Evolutionary conservation across 306 rosid genomes (phyloP).

Genomic region (Prunus dulcis): DNA sequence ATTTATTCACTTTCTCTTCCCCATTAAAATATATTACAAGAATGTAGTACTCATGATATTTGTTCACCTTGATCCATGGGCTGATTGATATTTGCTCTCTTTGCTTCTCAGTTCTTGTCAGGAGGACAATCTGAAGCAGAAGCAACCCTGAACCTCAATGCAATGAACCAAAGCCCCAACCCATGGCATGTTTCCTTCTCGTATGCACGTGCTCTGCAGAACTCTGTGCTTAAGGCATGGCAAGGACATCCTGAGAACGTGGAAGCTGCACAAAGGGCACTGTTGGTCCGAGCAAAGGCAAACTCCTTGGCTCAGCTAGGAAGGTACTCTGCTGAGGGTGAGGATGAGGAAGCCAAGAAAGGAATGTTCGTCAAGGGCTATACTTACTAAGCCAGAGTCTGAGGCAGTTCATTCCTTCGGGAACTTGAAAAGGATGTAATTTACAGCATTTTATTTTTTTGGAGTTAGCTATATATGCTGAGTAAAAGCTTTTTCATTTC

Average conservation of each 20-base stretch:
- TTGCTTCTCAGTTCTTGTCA: slow-evolving; percentile 69
- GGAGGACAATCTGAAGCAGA: slow-evolving; percentile 98
- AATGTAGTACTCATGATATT: background rate
- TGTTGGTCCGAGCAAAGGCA: slow-evolving; percentile 91
- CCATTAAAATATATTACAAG: background rate
- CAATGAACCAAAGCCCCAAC: slow-evolving; percentile 98
- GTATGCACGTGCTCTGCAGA: slow-evolving; percentile 93
- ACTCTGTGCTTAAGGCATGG: slow-evolving; percentile 93
- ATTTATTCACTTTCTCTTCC: background rate
- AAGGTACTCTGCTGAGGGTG: slow-evolving; percentile 81
- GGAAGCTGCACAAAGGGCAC: slow-evolving; percentile 76
- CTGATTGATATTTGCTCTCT: slow-evolving; percentile 9
- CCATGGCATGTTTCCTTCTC: slow-evolving; percentile 99
- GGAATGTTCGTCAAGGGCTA: slow-evolving; percentile 97
- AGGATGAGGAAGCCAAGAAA: slow-evolving; percentile 75
- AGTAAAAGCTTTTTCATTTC: slow-evolving; percentile 24
- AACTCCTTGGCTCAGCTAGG: slow-evolving; percentile 98
- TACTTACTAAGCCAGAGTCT: slow-evolving; percentile 51
- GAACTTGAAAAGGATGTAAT: slow-evolving; percentile 13
- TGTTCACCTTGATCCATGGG: background rate
- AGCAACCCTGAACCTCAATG: slow-evolving; percentile 88
- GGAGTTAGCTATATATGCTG: slow-evolving; percentile 17
- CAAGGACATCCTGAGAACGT: slow-evolving; percentile 79
- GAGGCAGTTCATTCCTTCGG: slow-evolving; percentile 5
- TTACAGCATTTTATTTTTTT: slow-evolving; percentile 1